Evolutionary conservation across 139 green algal species (phyloP).

Genomic region (Cymbomonas tetramitiformis): DNA sequence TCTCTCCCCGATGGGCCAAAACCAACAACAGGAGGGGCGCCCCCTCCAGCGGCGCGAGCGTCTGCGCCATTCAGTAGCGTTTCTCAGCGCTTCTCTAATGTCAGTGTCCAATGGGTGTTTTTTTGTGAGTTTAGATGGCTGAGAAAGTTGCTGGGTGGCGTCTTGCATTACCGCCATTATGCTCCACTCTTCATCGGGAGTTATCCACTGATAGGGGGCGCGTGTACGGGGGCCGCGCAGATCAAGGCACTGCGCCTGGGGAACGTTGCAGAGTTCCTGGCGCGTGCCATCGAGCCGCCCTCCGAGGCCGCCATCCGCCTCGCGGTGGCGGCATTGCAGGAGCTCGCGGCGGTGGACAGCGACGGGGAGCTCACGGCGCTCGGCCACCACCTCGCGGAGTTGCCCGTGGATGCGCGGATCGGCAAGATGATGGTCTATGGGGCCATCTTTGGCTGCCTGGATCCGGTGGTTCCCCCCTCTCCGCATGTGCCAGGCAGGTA

Average conservation of each 20-base stretch:
- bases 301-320: slow-evolving; percentile 10
- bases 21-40: too few species aligned
- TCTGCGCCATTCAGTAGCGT: too few species aligned
- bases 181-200: not conserved
- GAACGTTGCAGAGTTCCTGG: slow-evolving; percentile 7
- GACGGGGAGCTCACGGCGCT: slow-evolving; percentile 26
- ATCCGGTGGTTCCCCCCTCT: slow-evolving; percentile 27
- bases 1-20: too few species aligned
- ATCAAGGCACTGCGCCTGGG: slow-evolving; percentile 12
- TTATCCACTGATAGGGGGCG: not conserved
- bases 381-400: slow-evolving; percentile 20
- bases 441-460: slow-evolving; percentile 26
- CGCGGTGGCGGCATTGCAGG: slow-evolving; percentile 17
- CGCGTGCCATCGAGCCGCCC: slow-evolving; percentile 11
- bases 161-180: too few species aligned
- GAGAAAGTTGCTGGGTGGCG: too few species aligned
- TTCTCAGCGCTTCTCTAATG: too few species aligned
- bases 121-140: too few species aligned
- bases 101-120: too few species aligned
- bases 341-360: slow-evolving; percentile 26
- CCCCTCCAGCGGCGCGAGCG: too few species aligned
- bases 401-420: slow-evolving; percentile 27
- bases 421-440: slow-evolving; percentile 38
- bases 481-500: too few species aligned
- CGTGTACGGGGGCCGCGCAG: too few species aligned